These are phyloP conservation scores for Schizophyllum amplum DNA, from an alignment of 1,284 basidiomycete genomes.

Conservation along the genomic window DNA sequence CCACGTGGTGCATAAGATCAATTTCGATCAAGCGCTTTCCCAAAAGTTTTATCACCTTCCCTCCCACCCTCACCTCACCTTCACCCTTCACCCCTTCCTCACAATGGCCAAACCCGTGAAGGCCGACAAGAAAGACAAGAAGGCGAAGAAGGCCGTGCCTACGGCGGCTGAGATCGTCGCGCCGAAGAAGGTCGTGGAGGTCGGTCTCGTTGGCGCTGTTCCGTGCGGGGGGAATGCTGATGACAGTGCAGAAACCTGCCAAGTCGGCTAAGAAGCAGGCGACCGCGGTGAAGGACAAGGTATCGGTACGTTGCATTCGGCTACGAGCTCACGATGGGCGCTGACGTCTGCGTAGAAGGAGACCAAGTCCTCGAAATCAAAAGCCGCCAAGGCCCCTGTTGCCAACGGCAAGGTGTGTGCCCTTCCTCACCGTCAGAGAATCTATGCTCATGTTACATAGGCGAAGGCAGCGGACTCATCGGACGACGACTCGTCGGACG, in stretches of 20 bases:
- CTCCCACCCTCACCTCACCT: not conserved
- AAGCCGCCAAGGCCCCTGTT: conserved; percentile 11
- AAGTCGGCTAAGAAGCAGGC: not conserved
- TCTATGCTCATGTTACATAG: not conserved
- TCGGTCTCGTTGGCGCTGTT: not conserved
- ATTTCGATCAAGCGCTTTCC: not conserved
- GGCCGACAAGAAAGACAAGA: conserved; percentile 11
- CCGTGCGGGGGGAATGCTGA: not conserved
- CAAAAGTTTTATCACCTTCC: not conserved
- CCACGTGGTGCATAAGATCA: not conserved
- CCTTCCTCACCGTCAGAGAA: not conserved
- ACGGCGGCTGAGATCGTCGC: not conserved
- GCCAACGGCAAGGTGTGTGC: conserved; percentile 28
- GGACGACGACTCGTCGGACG: conserved; percentile 25
- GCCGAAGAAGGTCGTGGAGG: conserved; percentile 11
- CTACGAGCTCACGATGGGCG: not conserved
- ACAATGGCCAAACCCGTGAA: conserved; percentile 20
- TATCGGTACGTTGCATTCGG: not conserved
- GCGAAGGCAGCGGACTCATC: conserved; percentile 20
- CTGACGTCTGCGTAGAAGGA: not conserved
- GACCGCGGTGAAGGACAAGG: not conserved
- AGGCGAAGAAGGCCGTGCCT: conserved; percentile 5
- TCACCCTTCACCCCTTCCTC: not conserved
- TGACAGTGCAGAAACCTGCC: not conserved
- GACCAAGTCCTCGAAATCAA: not conserved